phyloP scores from a whole-genome alignment of 441 rosid species.

The Eutrema salsugineum region DNA sequence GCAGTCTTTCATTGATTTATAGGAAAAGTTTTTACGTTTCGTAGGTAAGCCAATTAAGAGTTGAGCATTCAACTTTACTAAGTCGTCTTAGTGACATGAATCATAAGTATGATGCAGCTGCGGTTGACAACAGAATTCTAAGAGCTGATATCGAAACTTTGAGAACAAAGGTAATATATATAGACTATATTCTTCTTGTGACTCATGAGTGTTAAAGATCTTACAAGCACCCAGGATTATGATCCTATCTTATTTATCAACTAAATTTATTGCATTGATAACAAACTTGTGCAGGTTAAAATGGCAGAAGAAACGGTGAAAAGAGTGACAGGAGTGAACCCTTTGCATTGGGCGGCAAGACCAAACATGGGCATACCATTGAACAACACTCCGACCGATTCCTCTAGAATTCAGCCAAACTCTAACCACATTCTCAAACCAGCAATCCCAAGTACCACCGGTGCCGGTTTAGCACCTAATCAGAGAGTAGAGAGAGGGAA shows the following conservation, averaged over 20 bases:
- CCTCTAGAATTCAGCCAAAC: constrained; percentile 8
- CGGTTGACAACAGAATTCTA: constrained; percentile 84
- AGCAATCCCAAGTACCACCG: neutral
- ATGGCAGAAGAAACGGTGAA: constrained; percentile 99
- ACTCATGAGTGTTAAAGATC: neutral
- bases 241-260: neutral
- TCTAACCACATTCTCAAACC: constrained; percentile 5
- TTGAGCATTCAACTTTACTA: constrained; percentile 69
- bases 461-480: constrained; percentile 1
- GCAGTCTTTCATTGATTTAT: neutral
- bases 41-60: constrained; percentile 82
- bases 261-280: neutral
- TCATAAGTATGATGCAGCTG: constrained; percentile 71
- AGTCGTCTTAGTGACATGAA: constrained; percentile 73
- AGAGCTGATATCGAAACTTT: constrained; percentile 93
- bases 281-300: constrained; percentile 59
- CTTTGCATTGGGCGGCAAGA: constrained; percentile 53
- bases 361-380: constrained; percentile 30
- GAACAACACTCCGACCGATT: constrained; percentile 8
- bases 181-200: neutral
- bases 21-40: neutral
- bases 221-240: neutral
- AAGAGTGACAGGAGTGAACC: constrained; percentile 78
- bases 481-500: constrained; percentile 12
- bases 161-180: constrained; percentile 72